These are phyloP conservation scores for Amanita exitialis DNA, from an alignment of 768 basidiomycete species.

Conservation along the genomic window DNA sequence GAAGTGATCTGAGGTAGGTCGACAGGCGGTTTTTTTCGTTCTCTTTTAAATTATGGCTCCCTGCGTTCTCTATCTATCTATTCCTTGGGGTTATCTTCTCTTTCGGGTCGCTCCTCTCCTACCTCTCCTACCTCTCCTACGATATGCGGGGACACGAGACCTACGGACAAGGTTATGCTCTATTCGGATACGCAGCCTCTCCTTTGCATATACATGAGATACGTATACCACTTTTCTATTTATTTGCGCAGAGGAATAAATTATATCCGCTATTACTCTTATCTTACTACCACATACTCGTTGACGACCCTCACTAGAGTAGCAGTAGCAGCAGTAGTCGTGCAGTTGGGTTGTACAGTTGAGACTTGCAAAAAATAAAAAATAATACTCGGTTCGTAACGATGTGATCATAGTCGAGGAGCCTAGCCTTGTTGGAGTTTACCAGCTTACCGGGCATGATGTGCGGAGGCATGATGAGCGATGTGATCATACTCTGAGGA, in stretches of 20 bases:
- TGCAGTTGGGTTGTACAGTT: too few relatives aligned
- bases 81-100: not conserved
- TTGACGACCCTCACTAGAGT: too few relatives aligned
- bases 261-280: not conserved
- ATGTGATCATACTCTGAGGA: too few relatives aligned
- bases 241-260: not conserved
- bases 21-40: not conserved
- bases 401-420: too few relatives aligned
- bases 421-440: too few relatives aligned
- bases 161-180: not conserved
- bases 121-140: not conserved
- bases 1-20: slow-evolving; percentile 15
- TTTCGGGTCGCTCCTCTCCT: not conserved
- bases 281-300: not conserved
- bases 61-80: not conserved
- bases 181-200: not conserved
- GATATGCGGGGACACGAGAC: not conserved
- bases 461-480: too few relatives aligned
- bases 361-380: too few relatives aligned
- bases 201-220: not conserved
- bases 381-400: too few relatives aligned
- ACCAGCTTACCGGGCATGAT: too few relatives aligned
- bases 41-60: not conserved
- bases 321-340: too few relatives aligned
- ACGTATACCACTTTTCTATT: not conserved